phyloP scores from a whole-genome alignment of 108 stramenopile genomes.

The Chaetoceros muelleri region DNA sequence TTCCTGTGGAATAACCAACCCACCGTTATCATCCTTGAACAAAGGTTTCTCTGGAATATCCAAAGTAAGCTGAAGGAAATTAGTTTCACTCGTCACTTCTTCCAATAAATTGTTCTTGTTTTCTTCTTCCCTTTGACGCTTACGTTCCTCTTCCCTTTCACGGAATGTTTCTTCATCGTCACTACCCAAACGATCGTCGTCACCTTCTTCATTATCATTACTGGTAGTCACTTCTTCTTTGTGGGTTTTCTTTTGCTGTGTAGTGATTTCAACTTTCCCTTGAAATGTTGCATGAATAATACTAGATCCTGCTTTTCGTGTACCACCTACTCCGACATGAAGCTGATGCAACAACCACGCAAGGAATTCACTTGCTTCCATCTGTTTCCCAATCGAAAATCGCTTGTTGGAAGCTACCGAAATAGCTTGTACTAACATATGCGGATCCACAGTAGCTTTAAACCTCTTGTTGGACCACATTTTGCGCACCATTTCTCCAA shows the following conservation, averaged over 20 bases:
- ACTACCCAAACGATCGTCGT: conserved; percentile 47
- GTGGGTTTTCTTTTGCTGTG: conserved; percentile 34
- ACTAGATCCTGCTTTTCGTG: conserved; percentile 32
- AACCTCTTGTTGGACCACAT: conserved; percentile 91
- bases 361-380: conserved; percentile 91
- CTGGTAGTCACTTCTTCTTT: conserved; percentile 11
- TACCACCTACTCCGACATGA: conserved; percentile 78
- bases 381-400: conserved; percentile 79
- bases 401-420: conserved; percentile 71
- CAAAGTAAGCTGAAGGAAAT: conserved; percentile 88
- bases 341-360: conserved; percentile 92
- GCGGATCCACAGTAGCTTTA: conserved; percentile 90
- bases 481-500: conserved; percentile 88
- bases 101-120: conserved; percentile 24
- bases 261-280: conserved; percentile 82
- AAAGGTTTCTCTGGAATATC: conserved; percentile 98
- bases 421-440: conserved; percentile 90
- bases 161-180: conserved; percentile 34
- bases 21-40: conserved; percentile 93
- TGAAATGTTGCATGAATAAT: conserved; percentile 89
- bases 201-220: conserved; percentile 11
- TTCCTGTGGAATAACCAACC: conserved; percentile 95
- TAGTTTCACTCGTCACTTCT: conserved; percentile 42
- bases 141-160: conserved; percentile 11
- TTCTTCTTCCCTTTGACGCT: conserved; percentile 6